phyloP scores from a whole-genome alignment of 2,329 filamentous ascomycete genomes.

The Fusarium abutilonis region DNA sequence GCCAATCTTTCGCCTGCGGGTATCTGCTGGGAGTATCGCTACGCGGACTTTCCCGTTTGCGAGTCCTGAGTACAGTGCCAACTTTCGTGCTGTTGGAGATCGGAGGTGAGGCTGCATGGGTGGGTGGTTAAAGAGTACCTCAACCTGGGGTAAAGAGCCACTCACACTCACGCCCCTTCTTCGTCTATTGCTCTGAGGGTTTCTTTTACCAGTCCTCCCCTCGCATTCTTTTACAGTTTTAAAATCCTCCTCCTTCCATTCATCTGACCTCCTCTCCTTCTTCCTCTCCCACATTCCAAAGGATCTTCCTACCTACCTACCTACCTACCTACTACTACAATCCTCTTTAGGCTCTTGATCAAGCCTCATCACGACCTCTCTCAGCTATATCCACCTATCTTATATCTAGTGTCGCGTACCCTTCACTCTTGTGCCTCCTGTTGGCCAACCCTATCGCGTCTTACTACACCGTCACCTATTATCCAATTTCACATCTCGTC shows the following conservation, averaged over 20 bases:
- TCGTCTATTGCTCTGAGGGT: constrained; percentile 40
- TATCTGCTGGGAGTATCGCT: constrained; percentile 36
- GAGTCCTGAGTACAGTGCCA: constrained; percentile 40
- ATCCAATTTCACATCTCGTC: constrained; percentile 8
- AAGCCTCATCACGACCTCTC: constrained; percentile 13
- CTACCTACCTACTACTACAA: constrained; percentile 10
- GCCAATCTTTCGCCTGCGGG: neutral
- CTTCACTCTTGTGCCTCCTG: constrained; percentile 25
- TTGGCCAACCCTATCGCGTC: constrained; percentile 19
- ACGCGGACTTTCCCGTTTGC: constrained; percentile 37
- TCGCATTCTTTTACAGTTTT: constrained; percentile 37
- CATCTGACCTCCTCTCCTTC: constrained; percentile 40
- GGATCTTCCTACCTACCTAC: constrained; percentile 5
- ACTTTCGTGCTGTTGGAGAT: constrained; percentile 23
- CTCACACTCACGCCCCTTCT: constrained; percentile 43
- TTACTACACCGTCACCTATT: constrained; percentile 8
- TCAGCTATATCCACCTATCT: constrained; percentile 2
- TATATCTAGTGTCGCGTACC: constrained; percentile 17
- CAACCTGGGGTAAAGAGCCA: constrained; percentile 43
- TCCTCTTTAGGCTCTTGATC: constrained; percentile 3
- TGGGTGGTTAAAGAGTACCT: constrained; percentile 31
- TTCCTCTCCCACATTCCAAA: constrained; percentile 8
- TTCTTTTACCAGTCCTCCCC: constrained; percentile 44
- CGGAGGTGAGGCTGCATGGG: constrained; percentile 34
- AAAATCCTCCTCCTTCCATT: constrained; percentile 43